Percentiles rank a stretch among this genome's conserved stretches.
phyloP scores from a whole-genome alignment of 441 rosid genomes.

The Rhodomyrtus psidioides region DNA sequence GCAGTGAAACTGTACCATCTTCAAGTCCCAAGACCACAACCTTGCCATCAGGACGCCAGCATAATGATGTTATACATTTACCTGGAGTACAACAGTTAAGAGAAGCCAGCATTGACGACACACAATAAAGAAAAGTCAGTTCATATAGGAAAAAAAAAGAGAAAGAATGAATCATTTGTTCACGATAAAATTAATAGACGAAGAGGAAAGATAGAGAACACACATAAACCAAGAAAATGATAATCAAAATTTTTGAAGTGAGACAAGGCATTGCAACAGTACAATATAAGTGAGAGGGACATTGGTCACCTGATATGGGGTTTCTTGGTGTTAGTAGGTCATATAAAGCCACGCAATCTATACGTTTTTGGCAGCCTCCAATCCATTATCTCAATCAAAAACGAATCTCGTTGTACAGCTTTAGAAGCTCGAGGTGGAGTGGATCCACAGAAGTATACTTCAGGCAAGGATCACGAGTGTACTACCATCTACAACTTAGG shows the following conservation, averaged over 20 bases:
- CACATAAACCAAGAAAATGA: neutral
- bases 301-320: neutral
- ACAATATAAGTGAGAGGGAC: neutral
- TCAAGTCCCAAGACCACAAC: neutral
- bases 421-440: neutral
- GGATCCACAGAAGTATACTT: neutral
- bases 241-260: neutral
- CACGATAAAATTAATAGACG: neutral
- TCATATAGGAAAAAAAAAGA: too few relatives aligned
- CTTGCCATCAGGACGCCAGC: neutral
- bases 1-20: neutral
- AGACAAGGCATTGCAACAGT: neutral
- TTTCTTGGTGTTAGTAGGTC: neutral
- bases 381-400: neutral
- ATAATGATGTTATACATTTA: neutral
- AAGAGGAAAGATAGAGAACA: neutral
- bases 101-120: neutral
- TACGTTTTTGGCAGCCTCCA: neutral
- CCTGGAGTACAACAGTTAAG: neutral
- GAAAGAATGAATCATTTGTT: neutral
- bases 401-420: neutral
- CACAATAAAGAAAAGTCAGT: neutral
- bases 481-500: neutral
- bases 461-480: neutral
- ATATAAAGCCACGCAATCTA: neutral